Evolutionary conservation across 1,139 yeast species (phyloP).

Genomic region (Yamadazyma membranifaciens): DNA sequence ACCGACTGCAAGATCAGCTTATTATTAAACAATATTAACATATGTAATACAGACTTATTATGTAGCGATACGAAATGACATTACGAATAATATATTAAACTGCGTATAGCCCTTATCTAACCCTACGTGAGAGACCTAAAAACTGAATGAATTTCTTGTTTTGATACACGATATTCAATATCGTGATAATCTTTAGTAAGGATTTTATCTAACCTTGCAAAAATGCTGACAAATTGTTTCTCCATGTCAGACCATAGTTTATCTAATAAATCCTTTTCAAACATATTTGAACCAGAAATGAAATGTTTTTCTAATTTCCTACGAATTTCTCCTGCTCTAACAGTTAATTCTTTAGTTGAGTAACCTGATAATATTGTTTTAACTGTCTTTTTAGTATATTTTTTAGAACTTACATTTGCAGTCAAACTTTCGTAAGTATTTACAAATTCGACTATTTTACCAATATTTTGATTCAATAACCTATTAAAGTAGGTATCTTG

Average conservation of each 20-base stretch:
- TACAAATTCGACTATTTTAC: constrained; percentile 64
- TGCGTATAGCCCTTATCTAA: too few species aligned
- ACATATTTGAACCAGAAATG: constrained; percentile 37
- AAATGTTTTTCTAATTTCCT: constrained; percentile 62
- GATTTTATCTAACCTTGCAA: constrained; percentile 37
- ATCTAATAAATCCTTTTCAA: constrained; percentile 47
- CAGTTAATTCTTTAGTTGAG: constrained; percentile 56
- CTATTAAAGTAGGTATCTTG: constrained; percentile 44
- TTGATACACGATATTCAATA: constrained; percentile 36
- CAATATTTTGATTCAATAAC: constrained; percentile 47
- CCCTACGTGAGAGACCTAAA: constrained; percentile 19
- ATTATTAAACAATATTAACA: constrained; percentile 4
- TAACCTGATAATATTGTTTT: constrained; percentile 56
- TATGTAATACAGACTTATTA: not conserved
- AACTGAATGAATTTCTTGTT: constrained; percentile 34
- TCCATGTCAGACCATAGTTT: constrained; percentile 46
- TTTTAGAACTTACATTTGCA: constrained; percentile 55
- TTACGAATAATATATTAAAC: too few species aligned
- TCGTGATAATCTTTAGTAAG: constrained; percentile 41
- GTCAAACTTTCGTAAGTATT: constrained; percentile 58
- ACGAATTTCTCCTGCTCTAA: constrained; percentile 55
- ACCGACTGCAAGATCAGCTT: constrained; percentile 4
- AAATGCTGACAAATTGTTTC: constrained; percentile 31
- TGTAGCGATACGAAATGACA: not conserved
- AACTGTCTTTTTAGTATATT: constrained; percentile 59